phyloP scores from a whole-genome alignment of 164 flowering plant genomes.

The Chloranthus sessilifolius region DNA sequence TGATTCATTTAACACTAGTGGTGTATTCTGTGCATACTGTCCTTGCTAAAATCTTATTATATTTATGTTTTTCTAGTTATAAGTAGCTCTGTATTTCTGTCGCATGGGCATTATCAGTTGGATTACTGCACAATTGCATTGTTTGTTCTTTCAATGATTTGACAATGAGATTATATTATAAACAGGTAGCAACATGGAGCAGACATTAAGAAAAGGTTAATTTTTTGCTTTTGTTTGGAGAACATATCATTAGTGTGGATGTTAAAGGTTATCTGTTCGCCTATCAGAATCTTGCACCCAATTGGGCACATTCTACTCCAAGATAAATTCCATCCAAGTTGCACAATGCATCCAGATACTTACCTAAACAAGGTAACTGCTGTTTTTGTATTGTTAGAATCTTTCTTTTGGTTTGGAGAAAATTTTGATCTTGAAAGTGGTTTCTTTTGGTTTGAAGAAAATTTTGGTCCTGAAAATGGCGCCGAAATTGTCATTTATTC shows the following conservation, averaged over 20 bases:
- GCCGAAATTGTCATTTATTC: not conserved
- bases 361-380: conserved; percentile 80
- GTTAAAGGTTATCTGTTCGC: conserved; percentile 63
- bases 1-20: too few relatives aligned
- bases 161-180: too few relatives aligned
- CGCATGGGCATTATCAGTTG: not conserved
- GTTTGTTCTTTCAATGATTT: not conserved
- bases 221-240: conserved; percentile 74
- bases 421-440: not conserved
- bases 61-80: too few relatives aligned
- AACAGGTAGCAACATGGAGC: conserved; percentile 89
- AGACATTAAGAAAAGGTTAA: conserved; percentile 71
- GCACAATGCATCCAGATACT: conserved; percentile 95
- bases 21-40: too few relatives aligned
- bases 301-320: conserved; percentile 57
- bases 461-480: not conserved
- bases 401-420: not conserved
- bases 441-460: not conserved
- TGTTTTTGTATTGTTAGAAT: conserved; percentile 8
- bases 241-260: conserved; percentile 77
- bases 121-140: not conserved
- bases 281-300: conserved; percentile 57
- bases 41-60: too few relatives aligned
- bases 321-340: conserved; percentile 60
- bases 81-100: too few relatives aligned